phyloP scores from a whole-genome alignment of 306 rosid genomes.

The Corylus heterophylla region DNA sequence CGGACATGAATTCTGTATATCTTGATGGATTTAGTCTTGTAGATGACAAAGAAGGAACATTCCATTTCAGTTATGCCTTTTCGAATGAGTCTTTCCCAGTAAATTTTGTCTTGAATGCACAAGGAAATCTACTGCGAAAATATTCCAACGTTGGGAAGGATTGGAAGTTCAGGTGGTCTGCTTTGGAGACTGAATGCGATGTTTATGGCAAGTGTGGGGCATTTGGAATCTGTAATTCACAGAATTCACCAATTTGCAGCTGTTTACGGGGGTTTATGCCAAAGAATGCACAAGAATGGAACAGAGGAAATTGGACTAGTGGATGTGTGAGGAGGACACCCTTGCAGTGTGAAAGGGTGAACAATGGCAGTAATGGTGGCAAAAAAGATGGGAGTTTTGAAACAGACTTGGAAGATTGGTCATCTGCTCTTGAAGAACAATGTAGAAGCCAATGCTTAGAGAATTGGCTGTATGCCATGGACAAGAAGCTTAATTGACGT shows the following conservation, averaged over 20 bases:
- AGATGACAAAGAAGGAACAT: slow-evolving; percentile 37
- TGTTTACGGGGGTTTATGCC: slow-evolving; percentile 36
- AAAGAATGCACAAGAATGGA: slow-evolving; percentile 13
- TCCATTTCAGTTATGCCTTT: slow-evolving; percentile 22
- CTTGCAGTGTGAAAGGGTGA: slow-evolving; percentile 34
- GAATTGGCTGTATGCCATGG: not conserved
- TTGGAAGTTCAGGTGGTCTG: not conserved
- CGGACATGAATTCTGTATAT: slow-evolving; percentile 37
- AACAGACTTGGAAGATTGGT: slow-evolving; percentile 8
- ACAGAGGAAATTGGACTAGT: not conserved
- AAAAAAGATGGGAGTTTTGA: slow-evolving; percentile 35
- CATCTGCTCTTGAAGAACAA: slow-evolving; percentile 1
- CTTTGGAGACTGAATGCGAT: slow-evolving; percentile 32
- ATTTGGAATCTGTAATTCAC: not conserved
- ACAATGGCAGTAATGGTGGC: not conserved
- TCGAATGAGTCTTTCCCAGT: not conserved
- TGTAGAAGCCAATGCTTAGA: not conserved
- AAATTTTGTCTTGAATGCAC: slow-evolving; percentile 19
- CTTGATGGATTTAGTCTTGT: slow-evolving; percentile 23
- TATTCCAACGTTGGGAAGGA: not conserved
- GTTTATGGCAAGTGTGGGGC: slow-evolving; percentile 26
- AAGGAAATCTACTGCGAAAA: slow-evolving; percentile 20
- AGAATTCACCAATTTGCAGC: slow-evolving; percentile 4
- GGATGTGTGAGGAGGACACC: slow-evolving; percentile 23
- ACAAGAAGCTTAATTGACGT: slow-evolving; percentile 13